These are phyloP conservation scores for Dipodascus albidus DNA, from an alignment of 805 yeast genomes.

Conservation along the genomic window DNA sequence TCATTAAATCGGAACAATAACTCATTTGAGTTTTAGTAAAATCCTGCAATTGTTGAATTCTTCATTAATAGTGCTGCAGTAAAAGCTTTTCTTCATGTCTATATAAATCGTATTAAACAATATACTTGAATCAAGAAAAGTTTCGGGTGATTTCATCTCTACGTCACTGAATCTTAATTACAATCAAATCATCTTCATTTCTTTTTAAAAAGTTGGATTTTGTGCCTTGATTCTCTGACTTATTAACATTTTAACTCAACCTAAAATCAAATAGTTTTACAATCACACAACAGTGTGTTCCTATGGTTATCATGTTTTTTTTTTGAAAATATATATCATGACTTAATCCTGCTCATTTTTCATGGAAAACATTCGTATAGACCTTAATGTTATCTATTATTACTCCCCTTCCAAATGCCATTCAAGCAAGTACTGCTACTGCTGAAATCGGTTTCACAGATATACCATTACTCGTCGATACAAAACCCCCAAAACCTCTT, in stretches of 20 bases:
- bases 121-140: neutral
- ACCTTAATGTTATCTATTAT: neutral
- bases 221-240: neutral
- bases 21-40: too few species aligned
- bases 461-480: slow-evolving; percentile 6
- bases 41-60: too few species aligned
- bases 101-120: neutral
- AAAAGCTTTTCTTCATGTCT: neutral
- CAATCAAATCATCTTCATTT: neutral
- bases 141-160: neutral
- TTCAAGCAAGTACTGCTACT: slow-evolving; percentile 7
- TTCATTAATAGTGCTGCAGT: neutral
- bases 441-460: slow-evolving; percentile 7
- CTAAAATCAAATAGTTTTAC: neutral
- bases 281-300: neutral
- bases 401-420: slow-evolving; percentile 7
- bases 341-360: too few species aligned
- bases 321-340: neutral
- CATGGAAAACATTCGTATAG: too few species aligned
- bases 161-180: neutral
- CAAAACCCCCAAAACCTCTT: slow-evolving; percentile 3
- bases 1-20: too few species aligned
- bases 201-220: neutral
- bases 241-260: neutral
- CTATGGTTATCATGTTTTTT: too few species aligned